phyloP scores from a whole-genome alignment of 805 yeast genomes.

The Dipodascus geniculatus region DNA sequence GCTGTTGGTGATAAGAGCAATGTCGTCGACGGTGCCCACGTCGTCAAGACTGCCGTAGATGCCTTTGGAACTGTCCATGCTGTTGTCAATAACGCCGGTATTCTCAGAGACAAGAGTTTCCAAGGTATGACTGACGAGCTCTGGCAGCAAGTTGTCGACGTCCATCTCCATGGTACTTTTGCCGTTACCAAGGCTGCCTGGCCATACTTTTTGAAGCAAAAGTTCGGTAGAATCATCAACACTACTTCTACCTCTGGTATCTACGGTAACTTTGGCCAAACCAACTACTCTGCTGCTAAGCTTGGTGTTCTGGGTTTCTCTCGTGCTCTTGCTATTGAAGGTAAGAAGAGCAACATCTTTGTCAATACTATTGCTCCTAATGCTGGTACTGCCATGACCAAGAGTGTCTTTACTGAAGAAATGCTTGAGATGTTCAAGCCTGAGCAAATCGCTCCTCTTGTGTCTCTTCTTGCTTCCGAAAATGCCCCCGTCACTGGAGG shows the following conservation, averaged over 20 bases:
- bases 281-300: constrained; percentile 91
- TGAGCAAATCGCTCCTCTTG: constrained; percentile 79
- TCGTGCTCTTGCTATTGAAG: constrained; percentile 82
- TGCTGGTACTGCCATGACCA: constrained; percentile 96
- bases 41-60: constrained; percentile 65
- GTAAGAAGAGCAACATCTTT: constrained; percentile 61
- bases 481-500: constrained; percentile 66
- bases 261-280: constrained; percentile 95
- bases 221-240: constrained; percentile 72
- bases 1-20: constrained; percentile 84
- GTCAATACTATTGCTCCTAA: constrained; percentile 90
- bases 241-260: constrained; percentile 94
- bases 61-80: constrained; percentile 77
- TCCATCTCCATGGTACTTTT: constrained; percentile 75
- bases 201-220: constrained; percentile 76
- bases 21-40: constrained; percentile 67
- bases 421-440: constrained; percentile 82
- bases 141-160: constrained; percentile 71
- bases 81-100: constrained; percentile 92
- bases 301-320: constrained; percentile 79
- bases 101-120: constrained; percentile 80
- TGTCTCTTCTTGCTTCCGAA: constrained; percentile 69
- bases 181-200: constrained; percentile 80
- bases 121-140: constrained; percentile 71
- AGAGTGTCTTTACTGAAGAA: constrained; percentile 66